phyloP scores from a whole-genome alignment of 148 eudicot species.

The Cornus kousa region DNA sequence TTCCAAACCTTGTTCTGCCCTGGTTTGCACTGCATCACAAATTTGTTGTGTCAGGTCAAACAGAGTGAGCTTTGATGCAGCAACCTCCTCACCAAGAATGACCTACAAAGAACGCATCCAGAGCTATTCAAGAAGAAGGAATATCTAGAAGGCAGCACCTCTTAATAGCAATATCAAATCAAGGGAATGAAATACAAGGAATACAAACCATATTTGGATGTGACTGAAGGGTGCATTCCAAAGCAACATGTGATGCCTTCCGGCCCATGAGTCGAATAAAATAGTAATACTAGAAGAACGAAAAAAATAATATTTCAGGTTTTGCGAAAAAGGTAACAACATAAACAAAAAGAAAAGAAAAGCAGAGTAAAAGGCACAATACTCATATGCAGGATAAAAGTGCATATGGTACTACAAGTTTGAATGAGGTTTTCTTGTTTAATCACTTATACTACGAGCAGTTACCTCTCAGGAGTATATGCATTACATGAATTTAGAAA shows the following conservation, averaged over 20 bases:
- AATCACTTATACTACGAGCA: background rate
- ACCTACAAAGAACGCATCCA: slow-evolving; percentile 46
- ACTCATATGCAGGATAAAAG: background rate
- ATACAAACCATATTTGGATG: slow-evolving; percentile 91
- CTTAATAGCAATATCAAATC: slow-evolving; percentile 1
- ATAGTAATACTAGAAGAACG: slow-evolving; percentile 72
- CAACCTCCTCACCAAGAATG: slow-evolving; percentile 93
- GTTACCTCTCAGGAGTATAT: background rate
- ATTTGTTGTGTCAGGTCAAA: slow-evolving; percentile 89
- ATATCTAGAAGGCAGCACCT: background rate
- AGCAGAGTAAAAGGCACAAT: background rate
- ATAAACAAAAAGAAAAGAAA: background rate
- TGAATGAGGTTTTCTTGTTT: background rate
- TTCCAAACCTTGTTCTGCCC: slow-evolving; percentile 72
- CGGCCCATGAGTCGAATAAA: slow-evolving; percentile 98
- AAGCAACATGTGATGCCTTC: slow-evolving; percentile 94
- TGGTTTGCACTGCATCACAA: slow-evolving; percentile 97
- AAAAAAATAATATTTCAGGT: background rate
- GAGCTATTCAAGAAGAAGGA: background rate
- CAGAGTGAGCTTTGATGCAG: slow-evolving; percentile 90
- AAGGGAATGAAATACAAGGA: background rate
- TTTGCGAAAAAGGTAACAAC: background rate
- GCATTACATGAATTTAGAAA: background rate
- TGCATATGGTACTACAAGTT: background rate
- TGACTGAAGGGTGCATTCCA: slow-evolving; percentile 97